Conservation (phyloP, 805 yeast genomes). For the Candida coquimbonensis region DNA sequence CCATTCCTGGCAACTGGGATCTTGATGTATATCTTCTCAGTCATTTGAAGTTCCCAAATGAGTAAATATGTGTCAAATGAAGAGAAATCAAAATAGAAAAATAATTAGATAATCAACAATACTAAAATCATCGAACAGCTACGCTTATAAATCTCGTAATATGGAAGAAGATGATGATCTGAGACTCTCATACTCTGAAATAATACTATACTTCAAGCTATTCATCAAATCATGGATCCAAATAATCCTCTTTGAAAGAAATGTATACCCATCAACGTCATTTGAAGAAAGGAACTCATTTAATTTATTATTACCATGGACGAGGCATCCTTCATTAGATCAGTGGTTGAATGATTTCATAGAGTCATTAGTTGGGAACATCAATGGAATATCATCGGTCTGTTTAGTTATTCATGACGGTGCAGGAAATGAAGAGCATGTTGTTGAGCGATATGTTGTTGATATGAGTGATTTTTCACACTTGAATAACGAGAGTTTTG, state of each 20-base stretch:
- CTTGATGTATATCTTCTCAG: conserved; percentile 18
- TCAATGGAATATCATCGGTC: conserved; percentile 14
- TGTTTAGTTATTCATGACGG: conserved; percentile 29
- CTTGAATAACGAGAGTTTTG: conserved; percentile 1
- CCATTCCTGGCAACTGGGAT: conserved; percentile 22
- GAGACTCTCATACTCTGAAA: conserved; percentile 1
- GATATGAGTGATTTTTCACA: conserved; percentile 27
- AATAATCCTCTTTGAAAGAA: conserved; percentile 29
- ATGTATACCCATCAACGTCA: conserved; percentile 29
- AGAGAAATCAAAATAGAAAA: not conserved
- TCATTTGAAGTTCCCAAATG: not conserved
- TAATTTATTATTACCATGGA: conserved; percentile 34
- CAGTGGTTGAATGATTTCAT: conserved; percentile 9
- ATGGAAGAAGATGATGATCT: conserved; percentile 6
- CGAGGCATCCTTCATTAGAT: conserved; percentile 36
- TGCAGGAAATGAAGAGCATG: conserved; percentile 1
- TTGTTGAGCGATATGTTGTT: conserved; percentile 34
- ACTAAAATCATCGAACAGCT: too few relatives aligned
- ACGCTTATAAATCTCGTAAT: not conserved
- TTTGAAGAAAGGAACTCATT: conserved; percentile 34
- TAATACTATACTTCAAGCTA: conserved; percentile 9
- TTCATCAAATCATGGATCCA: conserved; percentile 32
- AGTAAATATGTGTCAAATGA: not conserved
- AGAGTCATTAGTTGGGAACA: conserved; percentile 1
- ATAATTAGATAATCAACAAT: not conserved